phyloP scores from a whole-genome alignment of 345 rosid species.

The Psidium friedrichsthalianum region DNA sequence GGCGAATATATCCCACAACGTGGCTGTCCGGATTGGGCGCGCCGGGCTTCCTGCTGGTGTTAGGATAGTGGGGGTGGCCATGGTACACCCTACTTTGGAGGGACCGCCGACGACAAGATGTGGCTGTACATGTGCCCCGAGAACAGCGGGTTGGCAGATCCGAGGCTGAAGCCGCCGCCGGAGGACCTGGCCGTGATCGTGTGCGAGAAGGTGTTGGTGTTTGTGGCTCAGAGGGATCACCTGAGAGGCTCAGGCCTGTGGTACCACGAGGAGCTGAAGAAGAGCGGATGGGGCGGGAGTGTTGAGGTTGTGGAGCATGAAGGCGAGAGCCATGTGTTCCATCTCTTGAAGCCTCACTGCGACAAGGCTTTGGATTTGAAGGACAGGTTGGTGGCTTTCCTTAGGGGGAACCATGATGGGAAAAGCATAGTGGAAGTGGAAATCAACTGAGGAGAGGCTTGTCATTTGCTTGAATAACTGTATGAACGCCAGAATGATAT shows the following conservation, averaged over 20 bases:
- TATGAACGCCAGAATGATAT: not conserved
- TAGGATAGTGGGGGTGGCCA: slow-evolving; percentile 14
- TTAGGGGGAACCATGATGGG: not conserved
- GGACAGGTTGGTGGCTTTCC: slow-evolving; percentile 5
- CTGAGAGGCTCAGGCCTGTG: slow-evolving; percentile 1
- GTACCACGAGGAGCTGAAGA: slow-evolving; percentile 14
- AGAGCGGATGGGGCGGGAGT: slow-evolving; percentile 22
- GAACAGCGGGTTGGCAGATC: slow-evolving; percentile 10
- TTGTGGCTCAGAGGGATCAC: slow-evolving; percentile 11
- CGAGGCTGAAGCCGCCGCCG: slow-evolving; percentile 15
- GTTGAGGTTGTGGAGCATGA: slow-evolving; percentile 11
- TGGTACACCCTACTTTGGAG: slow-evolving; percentile 35
- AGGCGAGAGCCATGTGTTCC: slow-evolving; percentile 22
- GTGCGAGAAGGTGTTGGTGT: slow-evolving; percentile 9
- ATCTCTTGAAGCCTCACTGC: slow-evolving; percentile 3
- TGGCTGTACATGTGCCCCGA: slow-evolving; percentile 23
- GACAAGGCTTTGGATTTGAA: slow-evolving; percentile 11
- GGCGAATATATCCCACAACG: slow-evolving; percentile 15
- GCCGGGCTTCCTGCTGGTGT: not conserved
- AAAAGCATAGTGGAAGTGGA: too few species aligned
- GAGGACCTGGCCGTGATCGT: slow-evolving; percentile 18
- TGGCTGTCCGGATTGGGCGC: slow-evolving; percentile 13
- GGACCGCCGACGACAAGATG: slow-evolving; percentile 10
- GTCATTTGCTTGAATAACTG: not conserved
- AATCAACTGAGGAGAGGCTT: not conserved